Evolutionary conservation across 352 stramenopile species (phyloP).

Genomic region (Pythium oligandrum): DNA sequence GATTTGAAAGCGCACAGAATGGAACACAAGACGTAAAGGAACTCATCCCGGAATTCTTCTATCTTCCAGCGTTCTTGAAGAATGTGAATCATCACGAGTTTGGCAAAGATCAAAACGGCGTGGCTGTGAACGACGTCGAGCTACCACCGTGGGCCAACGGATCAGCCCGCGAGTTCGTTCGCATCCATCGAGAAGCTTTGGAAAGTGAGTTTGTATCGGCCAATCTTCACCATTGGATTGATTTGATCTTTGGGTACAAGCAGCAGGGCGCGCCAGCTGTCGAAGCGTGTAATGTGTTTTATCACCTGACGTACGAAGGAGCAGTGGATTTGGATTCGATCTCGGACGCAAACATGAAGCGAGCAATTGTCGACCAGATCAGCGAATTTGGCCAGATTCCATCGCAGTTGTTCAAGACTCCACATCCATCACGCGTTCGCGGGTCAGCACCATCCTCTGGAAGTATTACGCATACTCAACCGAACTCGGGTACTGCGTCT

Average conservation of each 20-base stretch:
- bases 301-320: slow-evolving; percentile 97
- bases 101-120: slow-evolving; percentile 82
- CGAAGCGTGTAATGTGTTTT: slow-evolving; percentile 96
- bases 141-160: slow-evolving; percentile 93
- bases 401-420: slow-evolving; percentile 89
- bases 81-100: slow-evolving; percentile 96
- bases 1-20: slow-evolving; percentile 58
- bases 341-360: slow-evolving; percentile 46
- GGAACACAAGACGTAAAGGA: slow-evolving; percentile 97
- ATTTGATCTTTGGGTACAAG: slow-evolving; percentile 97
- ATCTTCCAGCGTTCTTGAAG: slow-evolving; percentile 92
- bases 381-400: slow-evolving; percentile 98
- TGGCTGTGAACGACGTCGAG: slow-evolving; percentile 87
- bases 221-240: slow-evolving; percentile 97
- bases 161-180: slow-evolving; percentile 92
- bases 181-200: slow-evolving; percentile 92
- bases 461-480: too few species aligned
- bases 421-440: slow-evolving; percentile 50
- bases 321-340: slow-evolving; percentile 94
- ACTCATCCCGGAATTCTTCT: slow-evolving; percentile 98
- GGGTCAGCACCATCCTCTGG: background rate
- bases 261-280: slow-evolving; percentile 93
- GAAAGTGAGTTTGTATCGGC: slow-evolving; percentile 95
- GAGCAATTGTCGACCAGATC: slow-evolving; percentile 94
- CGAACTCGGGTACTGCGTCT: too few species aligned